Evolutionary conservation across 2,329 filamentous ascomycete species (phyloP), one percentile per base, ranked within the genome.

Genomic region (Botrytis paeoniae): DNA sequence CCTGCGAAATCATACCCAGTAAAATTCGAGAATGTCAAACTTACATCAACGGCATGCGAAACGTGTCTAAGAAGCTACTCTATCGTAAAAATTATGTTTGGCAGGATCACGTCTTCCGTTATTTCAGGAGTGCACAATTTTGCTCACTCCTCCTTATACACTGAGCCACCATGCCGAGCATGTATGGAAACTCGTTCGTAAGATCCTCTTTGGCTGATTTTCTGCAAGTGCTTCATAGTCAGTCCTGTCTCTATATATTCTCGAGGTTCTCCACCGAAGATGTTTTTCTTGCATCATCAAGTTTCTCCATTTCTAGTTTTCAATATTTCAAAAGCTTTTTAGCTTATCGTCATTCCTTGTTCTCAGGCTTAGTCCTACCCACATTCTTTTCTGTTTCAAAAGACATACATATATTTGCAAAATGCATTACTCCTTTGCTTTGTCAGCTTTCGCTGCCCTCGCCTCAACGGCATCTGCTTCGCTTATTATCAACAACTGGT

Each of bases 401-500:
- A 16, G 9, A 10, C 8, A 60, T 43, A 41, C 37, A 43, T 43
- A 48, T 16, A 60, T 41, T 37, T 68, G 35, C 70, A 61, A 61
- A 48, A 72, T 72, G 63, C 70, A 69, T 51, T 61, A 51, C 32
- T 69, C 54, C 41, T 69, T 69, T 41, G 70, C 54, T 48, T 51
- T 72, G 32, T 61, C 70, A 68, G 70, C 70, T 45, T 63, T 72
- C 25, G 70, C 63, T 69, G 70, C 51, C 18, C 22, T 72, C n/a
- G 41, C 70, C 54, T 72, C 70, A 35, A 69, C 32, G 32, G 63
- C 70, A 45, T 72, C 63, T 60, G 70, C 70, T 72, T 61, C 70
- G 16, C 63, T 72, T 45, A 72, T 41, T 14, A 69, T 72, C 41
- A 72, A 72, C 62, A 72, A 72, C 18, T 72, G 70, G 70, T 60